Base-by-base conservation (phyloP, 2,329 filamentous ascomycete genomes). In the Scedosporium dehoogii region DNA sequence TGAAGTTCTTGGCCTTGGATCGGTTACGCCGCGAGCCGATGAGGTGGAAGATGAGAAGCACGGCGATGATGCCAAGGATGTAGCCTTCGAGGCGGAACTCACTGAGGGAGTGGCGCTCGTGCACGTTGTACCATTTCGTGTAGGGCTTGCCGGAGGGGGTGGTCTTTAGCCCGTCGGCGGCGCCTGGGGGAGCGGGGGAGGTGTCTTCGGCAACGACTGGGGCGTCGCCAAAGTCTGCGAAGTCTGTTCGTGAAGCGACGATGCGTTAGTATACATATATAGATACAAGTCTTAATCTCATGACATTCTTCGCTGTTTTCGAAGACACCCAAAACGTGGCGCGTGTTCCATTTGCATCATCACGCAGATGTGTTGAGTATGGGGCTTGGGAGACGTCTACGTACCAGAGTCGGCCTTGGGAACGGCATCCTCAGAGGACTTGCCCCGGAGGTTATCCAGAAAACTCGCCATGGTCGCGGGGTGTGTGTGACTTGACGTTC, bases 91-190 rank as follows among this genome's bases (percentile, higher is more conserved):
- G 83, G 76, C 86, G 86, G 82, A 99, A 99, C 74, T 99, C 94
- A 70, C 81, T 82, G 64, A 88, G 78, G 27, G 86, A 86, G 70
- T 92, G 87, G 71, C 94, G 91, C 83, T 97, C 92, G 83, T 96
- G 94, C 65, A 97, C 81, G 63, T 92, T 91, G 79, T 97, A 99
- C 94, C 94, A 99, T 80, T 91, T 91, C 60, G 92, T 96, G 75
- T 89, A 97, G 14, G 90, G 89, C 27, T 80, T 78, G 53, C 73
- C 75, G 55, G 81, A 79, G 57, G 76, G 73, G 55, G 78, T 79
- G 64, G 82, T 80, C 60, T 62, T 57, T 51, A 61, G 62, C 5
- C 63, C 61, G 53, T 16, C 53, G 10, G 38, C 51, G 51, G 25
- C 42, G 59, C 7, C 44, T 57, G 27, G n/a, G 16, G 25, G 38